phyloP scores from a whole-genome alignment of 306 rosid species.

The Pyrus pyrifolia region DNA sequence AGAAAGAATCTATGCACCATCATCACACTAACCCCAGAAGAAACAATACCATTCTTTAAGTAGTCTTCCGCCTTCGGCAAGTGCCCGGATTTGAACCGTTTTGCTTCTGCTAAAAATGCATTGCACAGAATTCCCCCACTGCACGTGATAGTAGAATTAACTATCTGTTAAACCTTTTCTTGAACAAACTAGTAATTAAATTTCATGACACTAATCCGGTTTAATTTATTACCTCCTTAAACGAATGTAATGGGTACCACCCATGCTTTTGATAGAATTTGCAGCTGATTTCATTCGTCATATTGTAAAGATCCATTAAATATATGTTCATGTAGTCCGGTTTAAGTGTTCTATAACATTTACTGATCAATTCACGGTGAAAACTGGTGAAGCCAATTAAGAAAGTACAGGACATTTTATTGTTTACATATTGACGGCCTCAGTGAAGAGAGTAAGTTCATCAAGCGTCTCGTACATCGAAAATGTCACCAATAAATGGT shows the following conservation, averaged over 20 bases:
- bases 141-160: not conserved
- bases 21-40: conserved; percentile 40
- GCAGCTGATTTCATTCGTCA: conserved; percentile 47
- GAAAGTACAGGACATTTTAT: no score
- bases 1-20: conserved; percentile 48
- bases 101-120: conserved; percentile 62
- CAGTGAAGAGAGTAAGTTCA: conserved; percentile 55
- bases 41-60: conserved; percentile 47
- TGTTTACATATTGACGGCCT: conserved; percentile 42
- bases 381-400: no score
- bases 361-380: no score
- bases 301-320: conserved; percentile 21
- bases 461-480: conserved; percentile 52
- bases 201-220: no score
- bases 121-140: conserved; percentile 54
- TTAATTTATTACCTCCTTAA: conserved; percentile 15
- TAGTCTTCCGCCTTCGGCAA: conserved; percentile 47
- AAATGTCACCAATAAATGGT: conserved; percentile 58
- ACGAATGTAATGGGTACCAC: conserved; percentile 37
- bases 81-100: conserved; percentile 51
- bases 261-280: conserved; percentile 38
- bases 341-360: no score
- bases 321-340: no score
- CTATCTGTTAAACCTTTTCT: not conserved
- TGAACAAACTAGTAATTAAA: not conserved